Conservation (phyloP, 2,329 filamentous ascomycete species). For the Diaporthe aspalathi region DNA sequence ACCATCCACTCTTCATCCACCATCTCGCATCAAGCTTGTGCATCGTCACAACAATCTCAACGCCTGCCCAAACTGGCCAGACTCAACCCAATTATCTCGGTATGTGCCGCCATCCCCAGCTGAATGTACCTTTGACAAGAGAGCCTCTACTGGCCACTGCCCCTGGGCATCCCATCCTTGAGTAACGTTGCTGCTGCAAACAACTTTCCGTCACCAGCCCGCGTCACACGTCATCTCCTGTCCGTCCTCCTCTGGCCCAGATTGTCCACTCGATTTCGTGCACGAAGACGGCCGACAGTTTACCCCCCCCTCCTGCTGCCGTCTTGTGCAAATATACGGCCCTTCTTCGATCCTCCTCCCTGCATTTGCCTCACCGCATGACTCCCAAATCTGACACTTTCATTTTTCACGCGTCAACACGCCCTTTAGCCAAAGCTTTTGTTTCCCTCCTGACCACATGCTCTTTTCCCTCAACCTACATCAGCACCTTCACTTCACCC, state of each 20-base stretch:
- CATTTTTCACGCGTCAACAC: slow-evolving; percentile 24
- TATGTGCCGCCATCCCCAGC: slow-evolving; percentile 31
- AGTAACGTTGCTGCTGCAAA: slow-evolving; percentile 38
- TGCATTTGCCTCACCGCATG: background rate
- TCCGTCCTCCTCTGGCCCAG: slow-evolving; percentile 35
- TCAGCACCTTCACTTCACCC: slow-evolving; percentile 5
- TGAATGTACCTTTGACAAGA: background rate
- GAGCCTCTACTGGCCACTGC: slow-evolving; percentile 29
- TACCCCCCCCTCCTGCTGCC: background rate
- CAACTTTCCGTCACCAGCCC: slow-evolving; percentile 38
- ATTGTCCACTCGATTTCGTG: slow-evolving; percentile 22
- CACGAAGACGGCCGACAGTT: slow-evolving; percentile 15
- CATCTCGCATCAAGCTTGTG: slow-evolving; percentile 10
- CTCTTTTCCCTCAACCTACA: background rate
- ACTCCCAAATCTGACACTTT: background rate
- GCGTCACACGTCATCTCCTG: slow-evolving; percentile 38
- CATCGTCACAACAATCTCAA: slow-evolving; percentile 31
- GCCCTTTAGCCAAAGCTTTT: slow-evolving; percentile 12
- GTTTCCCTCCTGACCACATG: slow-evolving; percentile 6
- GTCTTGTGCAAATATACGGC: slow-evolving; percentile 5
- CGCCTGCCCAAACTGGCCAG: slow-evolving; percentile 8
- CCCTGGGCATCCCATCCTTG: slow-evolving; percentile 33
- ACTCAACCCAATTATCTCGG: slow-evolving; percentile 18
- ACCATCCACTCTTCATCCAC: background rate
- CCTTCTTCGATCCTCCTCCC: slow-evolving; percentile 2